A percentile compares a stretch with the other conserved stretches of the same genome.
Evolutionary conservation across 2,329 filamentous ascomycete species (phyloP).

Genomic region (Ascocoryne sarcoides): DNA sequence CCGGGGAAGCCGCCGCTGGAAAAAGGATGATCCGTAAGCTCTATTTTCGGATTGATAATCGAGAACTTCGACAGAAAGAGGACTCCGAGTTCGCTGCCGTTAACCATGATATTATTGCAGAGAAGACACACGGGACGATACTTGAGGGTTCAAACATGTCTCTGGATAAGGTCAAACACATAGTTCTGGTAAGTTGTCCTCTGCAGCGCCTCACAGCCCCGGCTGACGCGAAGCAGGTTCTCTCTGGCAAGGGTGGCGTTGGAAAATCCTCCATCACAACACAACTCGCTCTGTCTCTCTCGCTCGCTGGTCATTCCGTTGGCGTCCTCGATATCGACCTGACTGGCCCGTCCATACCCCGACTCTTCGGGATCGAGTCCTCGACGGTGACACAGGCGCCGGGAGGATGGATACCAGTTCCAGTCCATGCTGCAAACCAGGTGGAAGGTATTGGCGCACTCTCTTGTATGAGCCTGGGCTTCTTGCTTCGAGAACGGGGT

Average conservation of each 20-base stretch:
- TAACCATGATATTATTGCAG: neutral
- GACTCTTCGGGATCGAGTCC: constrained; percentile 83
- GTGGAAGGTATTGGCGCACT: constrained; percentile 50
- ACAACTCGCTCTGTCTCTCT: constrained; percentile 84
- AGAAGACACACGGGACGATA: neutral
- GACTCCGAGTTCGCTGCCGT: neutral
- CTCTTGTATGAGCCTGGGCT: constrained; percentile 86
- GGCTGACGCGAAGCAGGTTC: constrained; percentile 39
- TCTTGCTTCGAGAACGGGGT: constrained; percentile 71
- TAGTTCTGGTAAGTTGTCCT: constrained; percentile 54
- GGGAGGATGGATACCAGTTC: constrained; percentile 84
- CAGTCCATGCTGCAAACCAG: constrained; percentile 59
- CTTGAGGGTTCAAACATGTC: constrained; percentile 41
- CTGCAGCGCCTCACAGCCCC: neutral
- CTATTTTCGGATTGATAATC: constrained; percentile 24
- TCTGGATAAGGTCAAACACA: constrained; percentile 63
- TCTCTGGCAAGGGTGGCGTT: constrained; percentile 96
- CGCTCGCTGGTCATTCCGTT: constrained; percentile 76
- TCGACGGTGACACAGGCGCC: constrained; percentile 87
- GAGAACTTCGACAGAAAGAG: no score
- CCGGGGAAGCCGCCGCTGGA: constrained; percentile 1
- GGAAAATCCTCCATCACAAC: constrained; percentile 98
- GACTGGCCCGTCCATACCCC: constrained; percentile 91
- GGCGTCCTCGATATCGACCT: constrained; percentile 95
- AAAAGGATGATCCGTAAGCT: constrained; percentile 3